These are phyloP conservation scores for Ceratobasidium sp. DNA, from an alignment of 1,284 basidiomycete genomes.

Conservation along the genomic window DNA sequence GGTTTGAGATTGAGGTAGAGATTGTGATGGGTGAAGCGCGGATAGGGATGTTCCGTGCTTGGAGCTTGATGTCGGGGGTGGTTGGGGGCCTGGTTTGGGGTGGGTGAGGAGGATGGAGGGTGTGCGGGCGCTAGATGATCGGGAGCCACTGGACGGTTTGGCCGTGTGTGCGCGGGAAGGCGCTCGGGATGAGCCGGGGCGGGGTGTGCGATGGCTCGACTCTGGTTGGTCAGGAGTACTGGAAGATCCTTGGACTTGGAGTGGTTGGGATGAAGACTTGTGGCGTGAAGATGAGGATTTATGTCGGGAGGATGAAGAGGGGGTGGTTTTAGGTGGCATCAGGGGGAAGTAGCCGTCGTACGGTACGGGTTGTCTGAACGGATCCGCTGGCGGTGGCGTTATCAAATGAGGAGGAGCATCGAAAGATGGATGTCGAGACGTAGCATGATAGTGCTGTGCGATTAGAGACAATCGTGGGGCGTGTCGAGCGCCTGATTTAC, in stretches of 20 bases:
- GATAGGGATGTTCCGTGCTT: neutral
- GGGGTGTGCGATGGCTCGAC: neutral
- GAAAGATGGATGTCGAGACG: slow-evolving; percentile 25
- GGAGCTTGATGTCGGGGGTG: neutral
- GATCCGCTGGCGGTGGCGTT: slow-evolving; percentile 29
- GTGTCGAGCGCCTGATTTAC: neutral
- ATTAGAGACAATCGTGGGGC: slow-evolving; percentile 25
- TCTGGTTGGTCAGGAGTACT: neutral
- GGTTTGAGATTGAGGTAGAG: slow-evolving; percentile 8
- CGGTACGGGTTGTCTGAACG: slow-evolving; percentile 12
- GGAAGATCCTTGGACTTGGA: no score
- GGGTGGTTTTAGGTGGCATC: neutral
- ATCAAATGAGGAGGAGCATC: slow-evolving; percentile 23
- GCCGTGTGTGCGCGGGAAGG: neutral
- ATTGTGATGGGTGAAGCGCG: neutral
- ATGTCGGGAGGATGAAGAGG: no score
- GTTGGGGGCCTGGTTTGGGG: no score
- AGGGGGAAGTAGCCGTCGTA: slow-evolving; percentile 34
- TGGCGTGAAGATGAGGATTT: no score
- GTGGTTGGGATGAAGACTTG: no score
- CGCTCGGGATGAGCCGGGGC: neutral
- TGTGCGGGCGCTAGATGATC: neutral
- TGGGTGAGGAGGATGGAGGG: slow-evolving; percentile 5
- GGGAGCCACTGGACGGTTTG: neutral
- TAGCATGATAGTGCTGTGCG: no score